A percentile compares a stretch with the other conserved stretches of the same genome.
These are phyloP conservation scores for Bonia amplexicaulis DNA, from an alignment of 176 grass and related monocot species.

Conservation along the genomic window DNA sequence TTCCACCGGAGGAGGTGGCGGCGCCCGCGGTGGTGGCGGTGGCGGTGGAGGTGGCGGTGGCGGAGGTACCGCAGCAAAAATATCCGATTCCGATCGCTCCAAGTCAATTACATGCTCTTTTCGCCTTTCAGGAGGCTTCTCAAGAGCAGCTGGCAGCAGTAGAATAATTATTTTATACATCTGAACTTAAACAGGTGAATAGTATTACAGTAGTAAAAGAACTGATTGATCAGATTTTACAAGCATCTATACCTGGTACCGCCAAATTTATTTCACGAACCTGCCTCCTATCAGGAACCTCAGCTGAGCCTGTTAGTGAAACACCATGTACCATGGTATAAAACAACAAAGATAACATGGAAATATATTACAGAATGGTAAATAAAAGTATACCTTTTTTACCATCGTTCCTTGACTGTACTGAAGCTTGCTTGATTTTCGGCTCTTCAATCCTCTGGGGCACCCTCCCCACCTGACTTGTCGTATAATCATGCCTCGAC, in stretches of 20 bases:
- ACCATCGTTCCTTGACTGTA: slow-evolving; percentile 42
- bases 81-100: slow-evolving; percentile 63
- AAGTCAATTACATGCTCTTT: slow-evolving; percentile 64
- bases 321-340: slow-evolving; percentile 27
- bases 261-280: slow-evolving; percentile 45
- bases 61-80: slow-evolving; percentile 30
- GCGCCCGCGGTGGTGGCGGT: neutral
- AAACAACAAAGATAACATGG: slow-evolving; percentile 14
- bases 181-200: neutral
- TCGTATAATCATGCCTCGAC: slow-evolving; percentile 38
- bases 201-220: slow-evolving; percentile 16
- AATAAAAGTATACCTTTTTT: slow-evolving; percentile 47
- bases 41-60: neutral
- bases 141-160: slow-evolving; percentile 43
- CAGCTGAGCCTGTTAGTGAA: slow-evolving; percentile 42
- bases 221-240: slow-evolving; percentile 9
- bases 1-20: slow-evolving; percentile 23
- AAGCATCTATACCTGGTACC: slow-evolving; percentile 53
- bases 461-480: slow-evolving; percentile 40
- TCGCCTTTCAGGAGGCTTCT: slow-evolving; percentile 56
- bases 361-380: neutral
- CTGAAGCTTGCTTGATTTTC: slow-evolving; percentile 50
- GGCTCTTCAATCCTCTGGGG: slow-evolving; percentile 45
- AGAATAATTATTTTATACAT: slow-evolving; percentile 18
- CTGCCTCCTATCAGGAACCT: slow-evolving; percentile 41